A percentile compares a stretch with the other conserved stretches of the same genome.
These are phyloP conservation scores for Trichoderma sp. DNA, from an alignment of 2,329 filamentous ascomycete species.

Conservation along the genomic window DNA sequence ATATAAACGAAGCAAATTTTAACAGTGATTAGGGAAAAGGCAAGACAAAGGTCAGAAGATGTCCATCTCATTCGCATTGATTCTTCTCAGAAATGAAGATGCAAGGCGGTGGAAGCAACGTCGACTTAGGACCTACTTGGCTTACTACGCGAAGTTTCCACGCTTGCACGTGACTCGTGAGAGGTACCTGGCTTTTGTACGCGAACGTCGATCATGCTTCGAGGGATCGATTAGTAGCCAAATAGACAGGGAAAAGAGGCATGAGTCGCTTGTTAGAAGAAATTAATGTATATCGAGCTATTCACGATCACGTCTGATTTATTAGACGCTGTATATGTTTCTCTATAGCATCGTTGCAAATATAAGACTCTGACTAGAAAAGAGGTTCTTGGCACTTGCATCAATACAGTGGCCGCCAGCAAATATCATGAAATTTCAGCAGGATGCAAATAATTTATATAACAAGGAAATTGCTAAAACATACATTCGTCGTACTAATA, in stretches of 20 bases:
- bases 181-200: neutral
- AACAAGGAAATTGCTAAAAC: neutral
- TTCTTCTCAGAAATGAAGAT: neutral
- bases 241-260: neutral
- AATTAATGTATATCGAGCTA: neutral
- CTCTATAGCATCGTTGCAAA: neutral
- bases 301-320: neutral
- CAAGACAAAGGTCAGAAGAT: neutral
- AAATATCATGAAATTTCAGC: neutral
- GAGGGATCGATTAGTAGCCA: too few species aligned
- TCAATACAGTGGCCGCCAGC: neutral
- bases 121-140: neutral
- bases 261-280: neutral
- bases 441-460: neutral
- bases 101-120: neutral
- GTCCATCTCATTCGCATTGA: neutral
- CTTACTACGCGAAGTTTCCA: conserved; percentile 24
- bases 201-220: neutral
- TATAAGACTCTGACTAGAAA: neutral
- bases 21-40: neutral
- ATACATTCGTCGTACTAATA: neutral
- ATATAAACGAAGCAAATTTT: neutral
- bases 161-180: conserved; percentile 25
- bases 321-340: neutral
- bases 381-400: neutral